Evolutionary conservation across 257 asterid genomes (phyloP).

Genomic region (Gentiana dahurica): DNA sequence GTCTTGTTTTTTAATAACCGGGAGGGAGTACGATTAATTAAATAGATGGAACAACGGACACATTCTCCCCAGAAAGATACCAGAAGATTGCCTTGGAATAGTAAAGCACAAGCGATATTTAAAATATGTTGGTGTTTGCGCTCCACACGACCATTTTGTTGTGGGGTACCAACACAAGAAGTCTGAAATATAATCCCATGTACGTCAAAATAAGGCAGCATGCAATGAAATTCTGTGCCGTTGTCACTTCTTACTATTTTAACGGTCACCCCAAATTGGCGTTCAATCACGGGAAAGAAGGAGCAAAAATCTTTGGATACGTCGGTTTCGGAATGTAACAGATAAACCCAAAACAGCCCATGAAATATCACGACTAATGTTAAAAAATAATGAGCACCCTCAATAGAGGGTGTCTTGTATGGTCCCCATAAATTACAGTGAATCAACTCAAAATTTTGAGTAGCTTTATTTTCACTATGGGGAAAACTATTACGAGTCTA

Average conservation of each 20-base stretch:
- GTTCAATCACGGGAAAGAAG: background rate
- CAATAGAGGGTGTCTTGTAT: background rate
- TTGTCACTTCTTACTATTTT: slow-evolving; percentile 2
- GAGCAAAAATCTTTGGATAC: background rate
- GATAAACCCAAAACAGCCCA: background rate
- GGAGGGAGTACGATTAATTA: too few species aligned
- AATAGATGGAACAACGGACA: background rate
- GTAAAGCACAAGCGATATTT: background rate
- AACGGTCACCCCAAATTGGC: background rate
- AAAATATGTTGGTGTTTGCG: background rate
- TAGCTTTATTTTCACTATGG: background rate
- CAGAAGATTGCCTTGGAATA: background rate
- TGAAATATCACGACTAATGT: background rate
- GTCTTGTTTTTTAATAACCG: too few species aligned
- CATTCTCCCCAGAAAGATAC: background rate
- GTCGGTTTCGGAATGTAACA: background rate
- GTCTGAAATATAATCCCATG: background rate
- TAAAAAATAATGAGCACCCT: background rate
- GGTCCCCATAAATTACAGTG: slow-evolving; percentile 3
- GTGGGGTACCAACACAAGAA: background rate
- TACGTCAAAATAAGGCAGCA: background rate
- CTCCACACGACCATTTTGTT: slow-evolving; percentile 1
- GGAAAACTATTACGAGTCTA: background rate
- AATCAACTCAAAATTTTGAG: background rate
- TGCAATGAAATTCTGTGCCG: background rate